Conservation (phyloP, 805 yeast species). For the Hanseniaspora pseudoguilliermondii region DNA sequence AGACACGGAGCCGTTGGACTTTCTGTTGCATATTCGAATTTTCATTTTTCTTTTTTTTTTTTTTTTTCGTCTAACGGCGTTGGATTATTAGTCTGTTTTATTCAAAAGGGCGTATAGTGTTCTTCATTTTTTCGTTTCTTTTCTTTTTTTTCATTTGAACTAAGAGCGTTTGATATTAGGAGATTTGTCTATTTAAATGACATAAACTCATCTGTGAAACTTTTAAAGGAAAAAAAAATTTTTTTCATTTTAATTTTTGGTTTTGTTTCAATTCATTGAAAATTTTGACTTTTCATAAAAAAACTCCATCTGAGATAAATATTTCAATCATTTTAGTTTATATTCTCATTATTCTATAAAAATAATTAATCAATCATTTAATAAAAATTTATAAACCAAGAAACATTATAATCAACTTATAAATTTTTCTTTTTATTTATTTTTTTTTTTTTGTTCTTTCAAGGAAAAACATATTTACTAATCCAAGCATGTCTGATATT, state of each 20-base stretch:
- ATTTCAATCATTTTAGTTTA: not conserved
- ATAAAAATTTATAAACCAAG: not conserved
- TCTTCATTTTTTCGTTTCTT: not conserved
- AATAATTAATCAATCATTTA: no score
- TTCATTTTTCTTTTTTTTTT: no score
- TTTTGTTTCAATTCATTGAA: no score
- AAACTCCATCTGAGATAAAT: not conserved
- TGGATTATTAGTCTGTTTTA: not conserved
- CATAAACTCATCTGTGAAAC: no score
- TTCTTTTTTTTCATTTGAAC: not conserved
- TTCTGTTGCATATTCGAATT: not conserved
- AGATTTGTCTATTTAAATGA: no score
- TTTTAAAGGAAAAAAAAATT: no score
- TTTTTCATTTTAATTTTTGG: no score
- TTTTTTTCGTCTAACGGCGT: not conserved
- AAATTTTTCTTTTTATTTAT: not conserved
- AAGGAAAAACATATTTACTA: not conserved
- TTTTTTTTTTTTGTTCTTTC: not conserved
- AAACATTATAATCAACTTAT: not conserved
- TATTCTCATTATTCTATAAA: no score
- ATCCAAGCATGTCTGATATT: conserved; percentile 2
- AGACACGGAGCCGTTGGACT: not conserved
- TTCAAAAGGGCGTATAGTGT: not conserved
- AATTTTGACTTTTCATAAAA: no score
- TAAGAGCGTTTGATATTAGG: not conserved